Evolutionary conservation across 257 asterid species (phyloP), one percentile per base, ranked within the genome.

Genomic region (Nemophila menziesii): DNA sequence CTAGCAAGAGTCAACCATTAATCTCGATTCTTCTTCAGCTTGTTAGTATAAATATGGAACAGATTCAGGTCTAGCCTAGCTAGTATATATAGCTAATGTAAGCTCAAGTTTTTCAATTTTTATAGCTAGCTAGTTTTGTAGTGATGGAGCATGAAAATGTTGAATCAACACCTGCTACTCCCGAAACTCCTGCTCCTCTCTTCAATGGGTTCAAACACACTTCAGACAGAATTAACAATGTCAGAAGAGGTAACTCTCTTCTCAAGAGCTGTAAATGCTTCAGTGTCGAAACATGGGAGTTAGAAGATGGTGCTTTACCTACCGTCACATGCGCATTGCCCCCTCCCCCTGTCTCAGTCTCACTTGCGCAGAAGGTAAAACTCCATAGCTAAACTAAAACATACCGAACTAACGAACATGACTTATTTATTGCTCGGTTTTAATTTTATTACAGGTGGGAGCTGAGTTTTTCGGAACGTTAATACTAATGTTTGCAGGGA

Each of bases 381-480:
- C 3, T 23, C 12, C 8, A 15, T n/a, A n/a, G n/a, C 18, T 4
- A 5, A 19, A 16, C 33, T 26, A 10, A 5, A 22, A 16, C 47
- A 40, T 15, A 11, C 20, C 1, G 33, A 44, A 45, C 20, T 54
- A 9, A 34, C 16, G 27, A 24, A 16, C 22, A 12, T 7, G n/a
- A 22, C 5, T 4, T 7, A 6, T 26, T 20, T 9, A 4, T 24
- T 24, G 33, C 33, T 24, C 6, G 33, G 6, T 4, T 11, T 14
- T 23, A 22, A n/a, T 2, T 16, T 11, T 39, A 23, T 14, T 50
- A 48, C 8, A 85, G 95, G 95, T 85, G 48, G 95, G 93, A 60
- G 95, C 95, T 5, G 95, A 85, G 74, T 78, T 85, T 37, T 68
- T 80, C 62, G 95, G 95, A 13, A 85, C 95, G 20, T 46, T 80